Conservation (phyloP, 768 basidiomycete genomes). For the Lactifluus volemus region DNA sequence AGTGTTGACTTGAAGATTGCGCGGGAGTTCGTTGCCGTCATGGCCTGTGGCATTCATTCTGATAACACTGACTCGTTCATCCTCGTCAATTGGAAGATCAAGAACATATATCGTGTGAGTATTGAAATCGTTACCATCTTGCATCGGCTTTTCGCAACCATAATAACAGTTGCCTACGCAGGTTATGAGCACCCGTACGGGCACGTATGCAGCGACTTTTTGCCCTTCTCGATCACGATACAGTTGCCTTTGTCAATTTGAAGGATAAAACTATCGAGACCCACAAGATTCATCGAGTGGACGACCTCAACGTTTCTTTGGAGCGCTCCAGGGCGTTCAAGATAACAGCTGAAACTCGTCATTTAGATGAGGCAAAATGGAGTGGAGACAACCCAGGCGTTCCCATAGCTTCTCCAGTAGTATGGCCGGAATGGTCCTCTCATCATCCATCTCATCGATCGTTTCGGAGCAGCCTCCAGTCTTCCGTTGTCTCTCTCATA, state of each 20-base stretch:
- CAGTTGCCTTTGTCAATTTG: neutral
- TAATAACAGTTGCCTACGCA: neutral
- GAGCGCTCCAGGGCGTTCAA: neutral
- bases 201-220: neutral
- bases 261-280: neutral
- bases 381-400: neutral
- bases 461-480: neutral
- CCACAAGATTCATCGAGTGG: neutral
- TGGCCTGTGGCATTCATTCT: neutral
- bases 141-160: too few species aligned
- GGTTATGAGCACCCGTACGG: neutral
- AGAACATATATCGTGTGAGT: neutral
- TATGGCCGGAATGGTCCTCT: neutral
- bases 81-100: neutral
- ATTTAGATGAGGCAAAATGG: neutral
- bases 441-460: neutral
- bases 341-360: neutral
- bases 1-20: slow-evolving; percentile 2
- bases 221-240: neutral
- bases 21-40: neutral
- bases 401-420: neutral
- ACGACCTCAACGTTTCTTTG: neutral
- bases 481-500: neutral
- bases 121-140: neutral
- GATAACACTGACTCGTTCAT: too few species aligned